Percentiles rank a stretch among this genome's conserved stretches.
Evolutionary conservation across 176 grass and related monocot species (phyloP).

Genomic region (Bonia amplexicaulis): DNA sequence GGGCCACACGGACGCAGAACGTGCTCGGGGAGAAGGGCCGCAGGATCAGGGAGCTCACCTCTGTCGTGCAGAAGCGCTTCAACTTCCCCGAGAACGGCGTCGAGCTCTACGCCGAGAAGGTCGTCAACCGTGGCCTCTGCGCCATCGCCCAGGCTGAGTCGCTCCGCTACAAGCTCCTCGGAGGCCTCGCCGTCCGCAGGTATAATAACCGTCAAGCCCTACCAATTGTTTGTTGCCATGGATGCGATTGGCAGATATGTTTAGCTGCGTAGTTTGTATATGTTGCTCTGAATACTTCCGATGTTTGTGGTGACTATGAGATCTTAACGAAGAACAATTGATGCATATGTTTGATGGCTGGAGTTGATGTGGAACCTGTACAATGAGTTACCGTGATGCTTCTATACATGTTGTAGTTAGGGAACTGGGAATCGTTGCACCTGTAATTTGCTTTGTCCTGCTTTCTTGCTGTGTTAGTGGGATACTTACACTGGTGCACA

Average conservation of each 20-base stretch:
- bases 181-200: constrained; percentile 81
- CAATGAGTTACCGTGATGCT: background rate
- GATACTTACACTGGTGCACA: constrained; percentile 45
- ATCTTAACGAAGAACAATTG: background rate
- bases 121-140: constrained; percentile 74
- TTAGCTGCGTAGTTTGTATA: background rate
- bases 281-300: too few species aligned
- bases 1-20: constrained; percentile 76
- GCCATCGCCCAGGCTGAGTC: constrained; percentile 80
- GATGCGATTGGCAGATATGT: background rate
- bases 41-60: constrained; percentile 77
- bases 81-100: constrained; percentile 78
- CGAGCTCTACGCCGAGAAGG: constrained; percentile 78
- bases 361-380: background rate
- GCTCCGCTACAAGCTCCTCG: constrained; percentile 75
- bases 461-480: constrained; percentile 26
- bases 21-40: constrained; percentile 74
- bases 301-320: background rate
- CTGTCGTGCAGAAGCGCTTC: constrained; percentile 81
- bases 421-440: constrained; percentile 9
- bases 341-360: background rate
- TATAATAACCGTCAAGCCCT: background rate
- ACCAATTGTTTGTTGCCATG: background rate
- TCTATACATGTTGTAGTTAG: background rate
- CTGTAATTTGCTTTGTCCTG: constrained; percentile 21